These are phyloP conservation scores for Rubus idaeus DNA, from an alignment of 306 rosid species.

Conservation along the genomic window DNA sequence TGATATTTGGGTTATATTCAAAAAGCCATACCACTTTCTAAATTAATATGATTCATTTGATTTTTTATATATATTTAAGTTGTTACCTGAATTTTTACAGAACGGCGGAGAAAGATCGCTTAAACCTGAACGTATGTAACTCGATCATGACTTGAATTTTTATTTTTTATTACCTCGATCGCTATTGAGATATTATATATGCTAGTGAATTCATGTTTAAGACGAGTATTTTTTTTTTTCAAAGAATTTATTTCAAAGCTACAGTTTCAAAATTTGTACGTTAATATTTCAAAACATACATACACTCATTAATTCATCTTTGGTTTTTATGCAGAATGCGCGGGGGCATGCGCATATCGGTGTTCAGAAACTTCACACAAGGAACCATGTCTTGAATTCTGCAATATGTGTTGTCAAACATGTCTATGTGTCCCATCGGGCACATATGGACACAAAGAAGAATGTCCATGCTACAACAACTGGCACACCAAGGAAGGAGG, in stretches of 20 bases:
- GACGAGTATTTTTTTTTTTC: background rate
- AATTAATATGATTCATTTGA: background rate
- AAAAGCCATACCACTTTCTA: background rate
- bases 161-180: background rate
- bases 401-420: constrained; percentile 34
- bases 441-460: constrained; percentile 34
- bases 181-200: background rate
- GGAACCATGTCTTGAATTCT: constrained; percentile 37
- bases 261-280: background rate
- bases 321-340: constrained; percentile 15
- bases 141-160: no score
- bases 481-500: constrained; percentile 33
- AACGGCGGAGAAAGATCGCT: constrained; percentile 7
- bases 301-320: no score
- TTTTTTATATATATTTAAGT: background rate
- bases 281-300: no score
- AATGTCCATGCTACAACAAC: constrained; percentile 41
- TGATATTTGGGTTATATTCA: no score
- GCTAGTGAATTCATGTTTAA: background rate
- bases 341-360: constrained; percentile 23
- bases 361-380: constrained; percentile 33
- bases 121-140: background rate
- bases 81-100: background rate
- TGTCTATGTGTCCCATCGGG: constrained; percentile 44
- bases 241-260: background rate